Conservation (phyloP, 257 asterid genomes). For the Solanum bulbocastanum region DNA sequence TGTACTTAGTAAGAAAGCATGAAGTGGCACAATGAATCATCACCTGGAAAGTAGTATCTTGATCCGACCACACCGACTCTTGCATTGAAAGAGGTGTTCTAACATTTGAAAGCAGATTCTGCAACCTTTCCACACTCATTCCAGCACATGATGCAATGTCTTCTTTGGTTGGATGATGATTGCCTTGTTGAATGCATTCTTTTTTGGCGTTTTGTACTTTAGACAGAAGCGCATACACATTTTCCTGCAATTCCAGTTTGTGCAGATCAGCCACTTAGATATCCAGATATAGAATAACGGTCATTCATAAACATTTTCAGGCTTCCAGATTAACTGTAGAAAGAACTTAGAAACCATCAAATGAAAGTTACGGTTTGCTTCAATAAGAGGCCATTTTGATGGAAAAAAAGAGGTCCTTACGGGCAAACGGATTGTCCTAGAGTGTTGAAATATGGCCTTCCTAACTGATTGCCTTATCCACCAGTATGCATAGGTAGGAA, state of each 20-base stretch:
- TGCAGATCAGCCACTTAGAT: background rate
- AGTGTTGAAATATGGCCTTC: constrained; percentile 80
- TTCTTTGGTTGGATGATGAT: constrained; percentile 51
- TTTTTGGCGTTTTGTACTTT: constrained; percentile 65
- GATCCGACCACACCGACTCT: constrained; percentile 65
- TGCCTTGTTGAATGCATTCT: constrained; percentile 50
- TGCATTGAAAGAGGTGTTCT: constrained; percentile 83
- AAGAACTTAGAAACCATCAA: background rate
- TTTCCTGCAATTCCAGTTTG: constrained; percentile 48
- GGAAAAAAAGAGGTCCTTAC: constrained; percentile 33
- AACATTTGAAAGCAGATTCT: constrained; percentile 39
- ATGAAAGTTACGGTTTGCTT: background rate
- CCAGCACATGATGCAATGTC: constrained; percentile 68
- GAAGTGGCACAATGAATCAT: background rate
- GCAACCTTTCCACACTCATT: constrained; percentile 60
- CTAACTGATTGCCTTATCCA: constrained; percentile 85
- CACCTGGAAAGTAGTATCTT: constrained; percentile 57
- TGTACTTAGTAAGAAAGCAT: background rate
- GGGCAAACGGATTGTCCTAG: constrained; percentile 87
- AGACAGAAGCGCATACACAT: constrained; percentile 60
- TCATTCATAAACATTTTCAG: background rate
- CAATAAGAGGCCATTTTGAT: constrained; percentile 19
- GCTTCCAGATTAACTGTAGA: background rate
- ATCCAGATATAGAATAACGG: background rate
- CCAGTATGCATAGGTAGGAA: constrained; percentile 91